Evolutionary conservation across 805 yeast species (phyloP), one percentile per base, ranked within the genome.

Genomic region (Kuraishia piskuri): DNA sequence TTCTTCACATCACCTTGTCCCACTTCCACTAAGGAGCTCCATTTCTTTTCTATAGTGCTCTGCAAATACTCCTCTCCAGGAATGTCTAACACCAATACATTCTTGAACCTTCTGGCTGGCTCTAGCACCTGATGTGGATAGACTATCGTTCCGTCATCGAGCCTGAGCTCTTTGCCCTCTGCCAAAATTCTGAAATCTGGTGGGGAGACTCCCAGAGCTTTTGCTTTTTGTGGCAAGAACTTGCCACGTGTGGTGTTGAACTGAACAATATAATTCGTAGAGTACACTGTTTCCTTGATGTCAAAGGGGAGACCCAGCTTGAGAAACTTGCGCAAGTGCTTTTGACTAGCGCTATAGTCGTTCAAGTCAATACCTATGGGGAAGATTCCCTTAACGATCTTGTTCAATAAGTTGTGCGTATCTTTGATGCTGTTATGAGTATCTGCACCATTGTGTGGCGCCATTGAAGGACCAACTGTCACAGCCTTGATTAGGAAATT

Each of bases 91-190:
- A 92, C 72, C 24, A 90, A 63, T 14, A 88, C 70, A 36, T 85
- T 80, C 1, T 81, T 75, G 53, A 86, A 86, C 1, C 63, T 55
- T 53, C 83, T 78, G 7, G 82, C 70, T 9, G 82, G 79, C 1
- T 79, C 90, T 53, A 91, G 58, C 1, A 94, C 97, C 61, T 90
- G 86, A 1, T 79, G 78, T 0, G 97, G 87, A 1, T 67, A 61
- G 0, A 94, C 72, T 0, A 74, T 62, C 0, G 72, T 75, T 1
- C 96, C 96, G 56, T 80, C 69, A 0, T 72, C 79, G 48, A 85
- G 69, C 0, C 76, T 70, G 2, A 91, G 82, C 1, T 79, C 48
- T 36, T 75, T 61, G 1, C 94, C 94, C 5, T 71, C 70, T 10
- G 91, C 76, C 50, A 94, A 73, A 21, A 73, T 63, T 14, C 83